phyloP scores from a whole-genome alignment of 1,284 basidiomycete species.

The Marasmius sp. region DNA sequence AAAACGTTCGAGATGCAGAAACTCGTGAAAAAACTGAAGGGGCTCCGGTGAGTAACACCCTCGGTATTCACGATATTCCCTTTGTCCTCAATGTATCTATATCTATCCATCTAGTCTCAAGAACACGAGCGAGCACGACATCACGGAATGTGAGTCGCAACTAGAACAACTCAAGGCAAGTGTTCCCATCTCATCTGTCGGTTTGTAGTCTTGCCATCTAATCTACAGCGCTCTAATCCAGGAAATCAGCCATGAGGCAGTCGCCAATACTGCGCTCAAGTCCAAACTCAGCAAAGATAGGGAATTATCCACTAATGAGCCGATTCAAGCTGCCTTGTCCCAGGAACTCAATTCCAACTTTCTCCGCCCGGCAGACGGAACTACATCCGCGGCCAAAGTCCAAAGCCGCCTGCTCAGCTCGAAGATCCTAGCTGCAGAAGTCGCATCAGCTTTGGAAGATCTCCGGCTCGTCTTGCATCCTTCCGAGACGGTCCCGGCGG shows the following conservation, averaged over 20 bases:
- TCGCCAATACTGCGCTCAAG: constrained; percentile 63
- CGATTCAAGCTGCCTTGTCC: constrained; percentile 44
- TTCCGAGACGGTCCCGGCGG: constrained; percentile 12
- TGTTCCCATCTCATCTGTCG: constrained; percentile 22
- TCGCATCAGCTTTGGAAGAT: constrained; percentile 52
- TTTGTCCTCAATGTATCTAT: background rate
- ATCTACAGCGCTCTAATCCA: constrained; percentile 28
- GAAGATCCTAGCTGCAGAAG: constrained; percentile 67
- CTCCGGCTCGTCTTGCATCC: constrained; percentile 47
- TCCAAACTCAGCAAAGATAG: constrained; percentile 78
- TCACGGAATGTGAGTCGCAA: constrained; percentile 63
- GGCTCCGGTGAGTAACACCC: constrained; percentile 49
- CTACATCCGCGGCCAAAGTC: constrained; percentile 58
- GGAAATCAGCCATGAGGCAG: constrained; percentile 57
- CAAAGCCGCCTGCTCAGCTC: constrained; percentile 77
- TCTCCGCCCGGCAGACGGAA: constrained; percentile 31
- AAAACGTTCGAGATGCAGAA: constrained; percentile 84
- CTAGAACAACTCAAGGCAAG: constrained; percentile 67
- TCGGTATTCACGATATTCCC: background rate
- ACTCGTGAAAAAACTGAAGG: constrained; percentile 81
- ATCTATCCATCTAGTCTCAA: constrained; percentile 35
- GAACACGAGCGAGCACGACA: constrained; percentile 37
- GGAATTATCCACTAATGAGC: constrained; percentile 45
- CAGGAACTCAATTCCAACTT: constrained; percentile 38
- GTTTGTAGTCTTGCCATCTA: background rate